Conservation (phyloP, 768 basidiomycete species). For the Terana coerulea region DNA sequence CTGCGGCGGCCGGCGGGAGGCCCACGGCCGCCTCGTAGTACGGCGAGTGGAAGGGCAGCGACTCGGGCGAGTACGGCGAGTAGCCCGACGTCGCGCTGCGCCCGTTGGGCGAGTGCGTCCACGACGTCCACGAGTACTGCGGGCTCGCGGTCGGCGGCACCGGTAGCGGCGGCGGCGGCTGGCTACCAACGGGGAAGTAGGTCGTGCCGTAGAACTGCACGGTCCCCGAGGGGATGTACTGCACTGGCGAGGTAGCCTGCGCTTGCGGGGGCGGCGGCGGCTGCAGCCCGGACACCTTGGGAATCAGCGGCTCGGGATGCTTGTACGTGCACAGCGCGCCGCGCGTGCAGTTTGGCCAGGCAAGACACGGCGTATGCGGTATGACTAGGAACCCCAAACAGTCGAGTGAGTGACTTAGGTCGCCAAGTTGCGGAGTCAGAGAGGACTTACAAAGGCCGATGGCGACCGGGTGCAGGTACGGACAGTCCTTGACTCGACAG, state of each 20-base stretch:
- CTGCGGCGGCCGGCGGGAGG: conserved; percentile 5
- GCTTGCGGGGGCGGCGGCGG: neutral
- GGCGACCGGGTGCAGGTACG: conserved; percentile 29
- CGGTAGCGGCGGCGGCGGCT: conserved; percentile 8
- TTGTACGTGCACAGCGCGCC: conserved; percentile 27
- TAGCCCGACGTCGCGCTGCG: conserved; percentile 9
- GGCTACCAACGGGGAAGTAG: conserved; percentile 19
- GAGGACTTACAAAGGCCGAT: conserved; percentile 28
- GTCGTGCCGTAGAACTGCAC: conserved; percentile 22
- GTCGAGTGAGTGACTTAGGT: conserved; percentile 1
- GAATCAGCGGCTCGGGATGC: conserved; percentile 25
- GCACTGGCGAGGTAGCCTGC: conserved; percentile 10
- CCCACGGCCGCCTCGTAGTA: conserved; percentile 9
- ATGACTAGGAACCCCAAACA: conserved; percentile 23
- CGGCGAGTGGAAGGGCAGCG: conserved; percentile 13
- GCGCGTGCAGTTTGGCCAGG: conserved; percentile 28
- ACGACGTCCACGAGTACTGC: conserved; percentile 2
- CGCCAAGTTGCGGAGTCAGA: conserved; percentile 6
- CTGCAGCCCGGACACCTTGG: conserved; percentile 12
- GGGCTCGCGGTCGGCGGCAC: conserved; percentile 7
- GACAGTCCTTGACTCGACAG: conserved; percentile 26
- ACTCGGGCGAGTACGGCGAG: conserved; percentile 14
- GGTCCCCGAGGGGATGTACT: conserved; percentile 18
- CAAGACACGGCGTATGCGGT: conserved; percentile 33
- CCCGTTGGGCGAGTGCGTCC: conserved; percentile 6